These are phyloP conservation scores for Saturnispora diversa DNA, from an alignment of 805 yeast genomes.

Conservation along the genomic window DNA sequence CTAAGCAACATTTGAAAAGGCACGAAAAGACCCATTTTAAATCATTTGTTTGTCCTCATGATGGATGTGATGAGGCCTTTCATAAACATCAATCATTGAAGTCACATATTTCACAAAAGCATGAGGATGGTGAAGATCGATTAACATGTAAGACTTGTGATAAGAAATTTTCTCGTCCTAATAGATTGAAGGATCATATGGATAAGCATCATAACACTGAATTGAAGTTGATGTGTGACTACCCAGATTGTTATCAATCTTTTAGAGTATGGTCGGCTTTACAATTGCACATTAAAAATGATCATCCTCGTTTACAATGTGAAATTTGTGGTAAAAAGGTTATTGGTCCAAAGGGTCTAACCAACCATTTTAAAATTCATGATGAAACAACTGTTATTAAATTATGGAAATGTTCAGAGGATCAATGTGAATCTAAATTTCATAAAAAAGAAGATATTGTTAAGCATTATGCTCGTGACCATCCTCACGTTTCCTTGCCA, in stretches of 20 bases:
- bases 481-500: slow-evolving; percentile 21
- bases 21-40: slow-evolving; percentile 77
- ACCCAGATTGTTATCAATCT: slow-evolving; percentile 48
- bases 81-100: slow-evolving; percentile 68
- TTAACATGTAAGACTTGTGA: slow-evolving; percentile 58
- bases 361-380: slow-evolving; percentile 69
- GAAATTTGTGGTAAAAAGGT: slow-evolving; percentile 59
- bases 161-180: slow-evolving; percentile 55
- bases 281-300: slow-evolving; percentile 60
- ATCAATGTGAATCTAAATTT: slow-evolving; percentile 41
- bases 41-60: slow-evolving; percentile 53
- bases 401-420: slow-evolving; percentile 57
- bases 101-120: slow-evolving; percentile 61
- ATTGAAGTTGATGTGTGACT: slow-evolving; percentile 50
- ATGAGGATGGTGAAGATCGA: slow-evolving; percentile 35
- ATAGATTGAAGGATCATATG: slow-evolving; percentile 58
- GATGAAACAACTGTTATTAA: slow-evolving; percentile 43
- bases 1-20: slow-evolving; percentile 71
- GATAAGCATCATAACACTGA: slow-evolving; percentile 51
- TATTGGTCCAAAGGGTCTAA: slow-evolving; percentile 62
- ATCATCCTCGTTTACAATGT: slow-evolving; percentile 66
- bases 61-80: slow-evolving; percentile 59
- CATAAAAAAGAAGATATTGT: slow-evolving; percentile 49
- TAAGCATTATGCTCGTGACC: slow-evolving; percentile 47
- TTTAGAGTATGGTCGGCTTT: slow-evolving; percentile 70